These are phyloP conservation scores for Aureobasidium sp. DNA, from an alignment of 2,329 filamentous ascomycete genomes.

Conservation along the genomic window DNA sequence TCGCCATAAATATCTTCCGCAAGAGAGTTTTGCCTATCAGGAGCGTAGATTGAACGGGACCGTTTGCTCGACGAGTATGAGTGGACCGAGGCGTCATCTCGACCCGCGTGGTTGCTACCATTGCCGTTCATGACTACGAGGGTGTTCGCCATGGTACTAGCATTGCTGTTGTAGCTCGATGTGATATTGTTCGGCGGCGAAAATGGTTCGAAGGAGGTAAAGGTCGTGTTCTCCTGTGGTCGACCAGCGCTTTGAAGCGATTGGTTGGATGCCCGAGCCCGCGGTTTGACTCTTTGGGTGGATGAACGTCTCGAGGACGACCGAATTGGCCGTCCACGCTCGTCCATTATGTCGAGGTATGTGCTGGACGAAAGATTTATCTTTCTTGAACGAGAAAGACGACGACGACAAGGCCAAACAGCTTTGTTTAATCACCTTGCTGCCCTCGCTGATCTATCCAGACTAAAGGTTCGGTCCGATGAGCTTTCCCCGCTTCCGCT, in stretches of 20 bases:
- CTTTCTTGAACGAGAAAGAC: neutral
- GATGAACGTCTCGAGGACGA: slow-evolving; percentile 14
- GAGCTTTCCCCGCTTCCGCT: slow-evolving; percentile 10
- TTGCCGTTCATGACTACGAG: neutral
- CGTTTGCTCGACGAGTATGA: slow-evolving; percentile 15
- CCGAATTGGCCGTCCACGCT: slow-evolving; percentile 8
- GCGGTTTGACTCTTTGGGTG: slow-evolving; percentile 11
- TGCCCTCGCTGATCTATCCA: slow-evolving; percentile 1
- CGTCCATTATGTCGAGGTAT: slow-evolving; percentile 10
- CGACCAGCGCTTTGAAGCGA: slow-evolving; percentile 11
- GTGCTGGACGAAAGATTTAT: neutral
- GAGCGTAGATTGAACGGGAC: slow-evolving; percentile 15
- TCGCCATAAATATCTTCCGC: slow-evolving; percentile 8
- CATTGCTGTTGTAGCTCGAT: slow-evolving; percentile 6
- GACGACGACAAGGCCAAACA: neutral
- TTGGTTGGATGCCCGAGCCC: slow-evolving; percentile 12
- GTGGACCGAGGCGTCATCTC: slow-evolving; percentile 3
- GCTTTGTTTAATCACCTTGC: neutral
- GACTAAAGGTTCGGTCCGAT: slow-evolving; percentile 8
- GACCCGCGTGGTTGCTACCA: neutral
- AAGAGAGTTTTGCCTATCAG: slow-evolving; percentile 13
- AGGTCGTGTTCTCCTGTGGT: slow-evolving; percentile 13
- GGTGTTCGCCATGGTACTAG: neutral
- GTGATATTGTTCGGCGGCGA: slow-evolving; percentile 12
- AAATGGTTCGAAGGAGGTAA: slow-evolving; percentile 17